Evolutionary conservation across 768 basidiomycete species (phyloP), one percentile per base, ranked within the genome.

Genomic region (Auricularia cornea): DNA sequence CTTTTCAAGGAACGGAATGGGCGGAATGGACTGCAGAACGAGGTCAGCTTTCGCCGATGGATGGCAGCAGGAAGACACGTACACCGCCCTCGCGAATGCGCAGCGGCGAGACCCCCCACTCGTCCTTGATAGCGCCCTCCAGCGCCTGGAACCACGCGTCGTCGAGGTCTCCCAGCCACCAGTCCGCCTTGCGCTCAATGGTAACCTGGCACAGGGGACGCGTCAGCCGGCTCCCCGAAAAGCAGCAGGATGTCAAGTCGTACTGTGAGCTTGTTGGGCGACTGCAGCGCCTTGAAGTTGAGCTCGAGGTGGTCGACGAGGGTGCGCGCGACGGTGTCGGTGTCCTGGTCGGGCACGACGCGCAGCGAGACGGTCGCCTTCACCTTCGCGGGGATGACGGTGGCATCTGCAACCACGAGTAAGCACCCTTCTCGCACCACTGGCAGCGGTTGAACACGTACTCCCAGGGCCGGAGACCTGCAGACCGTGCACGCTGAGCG

Each of bases 1-100:
- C 68, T 94, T 93, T 74, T 99, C 97, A 3, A 99, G 79, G 74
- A 87, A 95, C 0, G 95, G 96, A 0, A 98, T 84, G 2, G 92
- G 92, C 3, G 97, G 97, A 60, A 98, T 94, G 5, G 92, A 93
- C 93, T 95, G 68, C 51, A 64, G 18, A 61, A 48, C 31, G 23
- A 38, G 38, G 31, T 60, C 33, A 61, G 60, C 29, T 62, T 28
- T 48, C 32, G 28, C n/a, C 62, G 8, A 48, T 29, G 16, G 62
- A 52, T 23, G 18, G 40, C 10, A 30, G 52, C 23, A 35, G 57
- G 23, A 28, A 35, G 26, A 81, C 14, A 38, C 86, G 71, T 73
- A 93, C 92, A 40, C 95, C 95, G 72, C 95, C 95, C 79, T 97
- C 95, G 48, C 95, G 83, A 59, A 97, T 95, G 29, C 90, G 84